Conservation (phyloP, 371 early-diverging fungal species). For the Coemansia sp. region DNA sequence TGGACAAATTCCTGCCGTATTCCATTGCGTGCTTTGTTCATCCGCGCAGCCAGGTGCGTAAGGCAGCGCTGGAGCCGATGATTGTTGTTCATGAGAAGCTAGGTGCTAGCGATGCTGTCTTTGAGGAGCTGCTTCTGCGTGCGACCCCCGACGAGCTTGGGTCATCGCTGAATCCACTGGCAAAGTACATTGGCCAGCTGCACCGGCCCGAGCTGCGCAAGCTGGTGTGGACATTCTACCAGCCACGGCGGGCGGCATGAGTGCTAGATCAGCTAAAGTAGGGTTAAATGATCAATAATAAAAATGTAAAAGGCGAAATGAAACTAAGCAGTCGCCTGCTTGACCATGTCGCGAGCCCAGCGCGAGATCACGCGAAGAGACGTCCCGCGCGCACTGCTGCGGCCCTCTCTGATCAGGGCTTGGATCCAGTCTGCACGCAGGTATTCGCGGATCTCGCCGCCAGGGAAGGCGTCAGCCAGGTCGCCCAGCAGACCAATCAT, state of each 20-base stretch:
- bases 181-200: conserved; percentile 27
- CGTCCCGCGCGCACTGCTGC: conserved; percentile 63
- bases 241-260: background rate
- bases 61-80: conserved; percentile 47
- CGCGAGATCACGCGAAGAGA: conserved; percentile 74
- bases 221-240: conserved; percentile 35
- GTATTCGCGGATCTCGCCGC: conserved; percentile 63
- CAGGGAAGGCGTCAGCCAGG: conserved; percentile 58
- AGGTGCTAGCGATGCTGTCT: conserved; percentile 29
- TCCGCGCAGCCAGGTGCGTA: conserved; percentile 51
- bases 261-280: background rate
- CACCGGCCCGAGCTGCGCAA: conserved; percentile 43
- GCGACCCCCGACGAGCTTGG: conserved; percentile 22
- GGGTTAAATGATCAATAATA: background rate
- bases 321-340: conserved; percentile 48
- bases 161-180: conserved; percentile 32
- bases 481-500: conserved; percentile 86
- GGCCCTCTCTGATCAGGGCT: conserved; percentile 70
- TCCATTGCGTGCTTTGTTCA: conserved; percentile 40
- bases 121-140: conserved; percentile 38
- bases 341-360: conserved; percentile 65
- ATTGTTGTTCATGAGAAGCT: conserved; percentile 39
- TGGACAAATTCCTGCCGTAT: conserved; percentile 47
- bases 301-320: background rate
- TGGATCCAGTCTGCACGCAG: conserved; percentile 66